Evolutionary conservation across 2,329 filamentous ascomycete genomes (phyloP).

Genomic region (Scortechinia acanthostroma): DNA sequence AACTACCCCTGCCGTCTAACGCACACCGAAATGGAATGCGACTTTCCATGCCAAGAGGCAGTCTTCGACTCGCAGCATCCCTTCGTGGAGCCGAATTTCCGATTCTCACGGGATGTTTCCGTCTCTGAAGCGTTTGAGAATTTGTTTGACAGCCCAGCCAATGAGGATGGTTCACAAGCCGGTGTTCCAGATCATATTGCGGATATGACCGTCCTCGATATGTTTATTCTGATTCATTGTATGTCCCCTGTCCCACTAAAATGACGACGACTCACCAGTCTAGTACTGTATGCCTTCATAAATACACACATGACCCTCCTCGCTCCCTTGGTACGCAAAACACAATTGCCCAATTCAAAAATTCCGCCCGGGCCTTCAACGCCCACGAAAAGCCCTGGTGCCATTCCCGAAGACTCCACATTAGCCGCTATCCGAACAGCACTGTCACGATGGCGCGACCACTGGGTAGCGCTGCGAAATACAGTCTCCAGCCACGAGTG

Average conservation of each 20-base stretch:
- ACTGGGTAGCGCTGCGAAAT: conserved; percentile 21
- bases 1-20: conserved; percentile 31
- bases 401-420: conserved; percentile 16
- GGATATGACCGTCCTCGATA: conserved; percentile 22
- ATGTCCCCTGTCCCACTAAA: conserved; percentile 7
- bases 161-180: too few species aligned
- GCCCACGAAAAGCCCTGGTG: conserved; percentile 5
- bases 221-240: conserved; percentile 32
- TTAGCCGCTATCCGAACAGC: conserved; percentile 20
- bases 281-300: conserved; percentile 28
- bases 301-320: conserved; percentile 26
- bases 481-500: conserved; percentile 21
- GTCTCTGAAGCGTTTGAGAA: conserved; percentile 25
- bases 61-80: conserved; percentile 28
- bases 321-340: conserved; percentile 14
- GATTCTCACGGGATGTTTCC: conserved; percentile 21
- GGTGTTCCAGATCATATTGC: too few species aligned
- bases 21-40: conserved; percentile 27
- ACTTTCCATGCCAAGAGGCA: conserved; percentile 29
- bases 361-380: not conserved
- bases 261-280: conserved; percentile 2
- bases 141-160: too few species aligned
- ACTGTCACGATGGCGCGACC: conserved; percentile 23
- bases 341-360: conserved; percentile 5
- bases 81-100: conserved; percentile 27